Percentiles rank a stretch among this genome's conserved stretches.
phyloP scores from a whole-genome alignment of 75 land plant species.

The Picea glauca region DNA sequence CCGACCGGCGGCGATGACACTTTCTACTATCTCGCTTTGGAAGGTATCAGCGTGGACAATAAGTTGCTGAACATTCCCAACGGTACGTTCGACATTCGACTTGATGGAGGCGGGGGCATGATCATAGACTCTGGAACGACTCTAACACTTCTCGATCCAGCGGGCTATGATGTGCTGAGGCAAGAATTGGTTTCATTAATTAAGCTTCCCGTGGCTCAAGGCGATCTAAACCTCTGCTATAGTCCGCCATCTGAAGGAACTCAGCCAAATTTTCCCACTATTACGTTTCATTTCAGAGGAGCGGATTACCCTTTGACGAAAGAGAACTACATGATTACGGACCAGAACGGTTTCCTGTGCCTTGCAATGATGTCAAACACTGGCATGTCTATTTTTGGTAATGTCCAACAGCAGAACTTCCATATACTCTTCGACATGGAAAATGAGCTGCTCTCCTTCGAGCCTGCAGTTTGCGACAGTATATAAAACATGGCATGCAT shows the following conservation, averaged over 20 bases:
- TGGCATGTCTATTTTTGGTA: slow-evolving; percentile 40
- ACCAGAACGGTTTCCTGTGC: slow-evolving; percentile 28
- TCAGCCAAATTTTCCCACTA: slow-evolving; percentile 16
- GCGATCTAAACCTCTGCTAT: slow-evolving; percentile 56
- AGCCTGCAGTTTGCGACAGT: not conserved
- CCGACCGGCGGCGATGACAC: too few species aligned
- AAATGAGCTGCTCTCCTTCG: slow-evolving; percentile 14
- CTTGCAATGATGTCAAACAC: slow-evolving; percentile 22
- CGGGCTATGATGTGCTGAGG: slow-evolving; percentile 10
- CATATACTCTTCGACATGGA: slow-evolving; percentile 45
- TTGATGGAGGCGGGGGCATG: slow-evolving; percentile 18
- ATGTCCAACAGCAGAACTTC: slow-evolving; percentile 58
- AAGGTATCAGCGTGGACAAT: slow-evolving; percentile 27
- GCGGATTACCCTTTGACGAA: slow-evolving; percentile 37
- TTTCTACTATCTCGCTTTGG: slow-evolving; percentile 41
- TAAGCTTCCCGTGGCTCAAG: too few species aligned
- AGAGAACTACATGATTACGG: slow-evolving; percentile 36
- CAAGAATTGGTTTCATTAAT: slow-evolving; percentile 6
- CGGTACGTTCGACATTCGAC: slow-evolving; percentile 9
- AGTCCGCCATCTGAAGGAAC: not conserved
- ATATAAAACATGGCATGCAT: not conserved
- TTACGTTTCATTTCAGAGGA: slow-evolving; percentile 36
- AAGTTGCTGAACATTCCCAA: not conserved
- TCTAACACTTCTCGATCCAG: slow-evolving; percentile 11
- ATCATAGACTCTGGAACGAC: slow-evolving; percentile 35